phyloP scores from a whole-genome alignment of 331 rosid species.

The Acacia pycnantha region DNA sequence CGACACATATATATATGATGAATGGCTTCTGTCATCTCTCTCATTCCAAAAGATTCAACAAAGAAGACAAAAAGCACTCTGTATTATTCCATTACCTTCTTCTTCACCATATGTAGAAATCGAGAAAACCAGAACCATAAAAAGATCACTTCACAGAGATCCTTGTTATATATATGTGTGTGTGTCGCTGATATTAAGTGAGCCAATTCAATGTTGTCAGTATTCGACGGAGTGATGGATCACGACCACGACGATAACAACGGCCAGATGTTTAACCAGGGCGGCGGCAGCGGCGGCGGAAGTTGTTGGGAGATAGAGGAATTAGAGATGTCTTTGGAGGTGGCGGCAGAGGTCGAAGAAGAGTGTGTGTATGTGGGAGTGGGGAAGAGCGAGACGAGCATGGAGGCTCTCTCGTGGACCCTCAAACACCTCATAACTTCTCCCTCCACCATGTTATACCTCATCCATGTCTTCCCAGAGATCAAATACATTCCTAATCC shows the following conservation, averaged over 20 bases:
- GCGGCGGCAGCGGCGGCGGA: not conserved
- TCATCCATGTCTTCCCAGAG: conserved; percentile 75
- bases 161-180: not conserved
- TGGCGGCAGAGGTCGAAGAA: conserved; percentile 22
- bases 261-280: not conserved
- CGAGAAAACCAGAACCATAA: not conserved
- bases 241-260: not conserved
- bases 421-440: conserved; percentile 43
- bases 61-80: not conserved
- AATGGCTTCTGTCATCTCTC: not conserved
- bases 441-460: conserved; percentile 51
- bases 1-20: too few relatives aligned
- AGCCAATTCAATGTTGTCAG: conserved; percentile 2
- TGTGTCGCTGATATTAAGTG: conserved; percentile 11
- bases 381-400: conserved; percentile 77
- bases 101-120: not conserved
- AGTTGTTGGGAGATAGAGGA: conserved; percentile 68
- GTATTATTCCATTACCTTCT: not conserved
- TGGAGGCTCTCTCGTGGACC: conserved; percentile 76
- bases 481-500: conserved; percentile 62
- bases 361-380: conserved; percentile 75
- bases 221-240: conserved; percentile 18
- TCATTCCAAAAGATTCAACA: not conserved
- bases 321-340: conserved; percentile 25
- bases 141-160: not conserved